Percentiles rank a stretch among this genome's conserved stretches.
Conservation (phyloP, 768 basidiomycete genomes). For the Mrakia frigida region DNA sequence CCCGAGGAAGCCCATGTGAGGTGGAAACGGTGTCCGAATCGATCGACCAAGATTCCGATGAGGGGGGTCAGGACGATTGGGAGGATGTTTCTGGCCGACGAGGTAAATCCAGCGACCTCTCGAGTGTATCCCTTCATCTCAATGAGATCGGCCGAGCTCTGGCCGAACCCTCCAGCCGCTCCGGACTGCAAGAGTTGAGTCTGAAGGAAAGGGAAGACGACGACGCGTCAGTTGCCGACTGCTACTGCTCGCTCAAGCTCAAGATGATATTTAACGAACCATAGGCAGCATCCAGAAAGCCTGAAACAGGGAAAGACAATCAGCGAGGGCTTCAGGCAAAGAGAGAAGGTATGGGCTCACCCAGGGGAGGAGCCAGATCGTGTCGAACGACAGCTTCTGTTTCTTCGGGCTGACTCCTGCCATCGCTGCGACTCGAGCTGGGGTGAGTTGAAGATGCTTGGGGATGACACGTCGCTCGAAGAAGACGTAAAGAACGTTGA, state of each 20-base stretch:
- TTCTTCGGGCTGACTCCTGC: neutral
- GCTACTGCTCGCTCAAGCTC: neutral
- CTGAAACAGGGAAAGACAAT: neutral
- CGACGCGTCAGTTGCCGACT: neutral
- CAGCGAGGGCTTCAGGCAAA: neutral
- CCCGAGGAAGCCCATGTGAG: too few relatives aligned
- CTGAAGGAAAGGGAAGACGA: neutral
- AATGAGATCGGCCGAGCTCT: conserved; percentile 27
- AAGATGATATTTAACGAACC: neutral
- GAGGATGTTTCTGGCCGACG: neutral
- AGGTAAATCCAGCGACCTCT: conserved; percentile 7
- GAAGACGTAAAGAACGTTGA: conserved; percentile 18
- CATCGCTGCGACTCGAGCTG: neutral
- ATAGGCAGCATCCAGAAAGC: conserved; percentile 11
- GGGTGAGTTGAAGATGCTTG: neutral
- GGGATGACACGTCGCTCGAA: neutral
- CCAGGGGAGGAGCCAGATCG: conserved; percentile 6
- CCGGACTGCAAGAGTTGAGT: conserved; percentile 31
- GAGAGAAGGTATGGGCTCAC: neutral
- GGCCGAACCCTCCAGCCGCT: conserved; percentile 28
- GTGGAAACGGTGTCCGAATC: conserved; percentile 28
- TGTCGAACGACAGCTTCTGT: neutral
- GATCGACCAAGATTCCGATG: conserved; percentile 20
- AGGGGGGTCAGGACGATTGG: conserved; percentile 25
- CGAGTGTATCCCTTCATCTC: conserved; percentile 13